Evolutionary conservation across 2,329 filamentous ascomycete genomes (phyloP).

Genomic region (Colletotrichum lini): DNA sequence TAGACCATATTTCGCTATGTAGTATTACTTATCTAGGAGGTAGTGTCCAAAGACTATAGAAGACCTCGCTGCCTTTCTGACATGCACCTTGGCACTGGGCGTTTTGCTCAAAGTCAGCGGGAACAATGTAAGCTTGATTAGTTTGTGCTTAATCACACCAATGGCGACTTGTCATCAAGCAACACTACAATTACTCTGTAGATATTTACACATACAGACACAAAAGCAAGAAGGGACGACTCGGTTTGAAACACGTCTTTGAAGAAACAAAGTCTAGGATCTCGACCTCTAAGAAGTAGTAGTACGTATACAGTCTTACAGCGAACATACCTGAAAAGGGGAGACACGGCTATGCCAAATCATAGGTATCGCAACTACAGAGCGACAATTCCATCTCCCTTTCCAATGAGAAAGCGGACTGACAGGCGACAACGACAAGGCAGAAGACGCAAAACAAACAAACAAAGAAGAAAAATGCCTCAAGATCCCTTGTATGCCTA

Average conservation of each 20-base stretch:
- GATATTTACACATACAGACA: conserved; percentile 8
- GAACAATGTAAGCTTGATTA: neutral
- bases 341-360: neutral
- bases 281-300: neutral
- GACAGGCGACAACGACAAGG: neutral
- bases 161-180: neutral
- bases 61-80: neutral
- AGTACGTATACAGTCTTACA: neutral
- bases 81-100: neutral
- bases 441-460: conserved; percentile 20
- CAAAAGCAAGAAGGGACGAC: neutral
- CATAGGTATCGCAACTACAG: neutral
- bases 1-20: conserved; percentile 6
- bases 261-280: neutral
- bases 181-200: conserved; percentile 1
- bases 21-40: neutral
- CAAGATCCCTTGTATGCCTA: conserved; percentile 35
- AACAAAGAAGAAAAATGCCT: conserved; percentile 31
- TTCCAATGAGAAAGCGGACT: neutral
- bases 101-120: too few species aligned
- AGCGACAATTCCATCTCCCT: neutral
- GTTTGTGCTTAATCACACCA: neutral
- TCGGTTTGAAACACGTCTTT: neutral
- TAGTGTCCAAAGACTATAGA: neutral
- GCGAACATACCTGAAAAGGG: neutral